Conservation (phyloP, 768 basidiomycete genomes). For the Serendipita sp. region DNA sequence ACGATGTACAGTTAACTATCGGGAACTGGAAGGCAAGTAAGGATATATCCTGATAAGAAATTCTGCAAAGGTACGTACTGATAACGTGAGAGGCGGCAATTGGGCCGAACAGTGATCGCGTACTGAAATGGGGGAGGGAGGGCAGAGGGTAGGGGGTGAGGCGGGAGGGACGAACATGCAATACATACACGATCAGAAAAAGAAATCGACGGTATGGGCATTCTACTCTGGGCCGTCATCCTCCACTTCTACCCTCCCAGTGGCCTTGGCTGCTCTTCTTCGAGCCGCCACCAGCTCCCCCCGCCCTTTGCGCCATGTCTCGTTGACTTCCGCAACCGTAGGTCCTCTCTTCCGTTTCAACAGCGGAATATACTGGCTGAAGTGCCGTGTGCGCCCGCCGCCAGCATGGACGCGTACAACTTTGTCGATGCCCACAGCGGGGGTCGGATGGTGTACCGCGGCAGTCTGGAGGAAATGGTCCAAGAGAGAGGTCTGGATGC, state of each 20-base stretch:
- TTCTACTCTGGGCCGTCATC: not conserved
- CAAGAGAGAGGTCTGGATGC: conserved; percentile 47
- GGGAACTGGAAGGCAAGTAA: too few relatives aligned
- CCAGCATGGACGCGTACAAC: conserved; percentile 25
- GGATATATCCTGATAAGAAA: too few relatives aligned
- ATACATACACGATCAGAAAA: too few relatives aligned
- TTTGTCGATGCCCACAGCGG: conserved; percentile 16
- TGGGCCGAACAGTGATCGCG: too few relatives aligned
- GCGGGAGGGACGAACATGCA: too few relatives aligned
- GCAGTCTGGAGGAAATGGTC: conserved; percentile 49
- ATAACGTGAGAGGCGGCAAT: too few relatives aligned
- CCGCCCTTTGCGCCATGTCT: conserved; percentile 54
- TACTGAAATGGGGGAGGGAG: too few relatives aligned
- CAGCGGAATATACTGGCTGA: conserved; percentile 50
- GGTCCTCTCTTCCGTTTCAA: conserved; percentile 53
- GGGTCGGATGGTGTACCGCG: conserved; percentile 32
- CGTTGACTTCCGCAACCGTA: conserved; percentile 56
- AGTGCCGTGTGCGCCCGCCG: conserved; percentile 48
- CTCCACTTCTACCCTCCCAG: not conserved
- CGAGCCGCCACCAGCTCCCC: conserved; percentile 12
- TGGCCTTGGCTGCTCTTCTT: not conserved
- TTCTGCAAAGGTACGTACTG: too few relatives aligned
- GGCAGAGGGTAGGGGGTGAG: too few relatives aligned
- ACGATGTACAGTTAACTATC: too few relatives aligned
- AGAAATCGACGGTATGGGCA: not conserved